Conservation (phyloP, 2,329 filamentous ascomycete genomes). For the Seiridium cupressi region DNA sequence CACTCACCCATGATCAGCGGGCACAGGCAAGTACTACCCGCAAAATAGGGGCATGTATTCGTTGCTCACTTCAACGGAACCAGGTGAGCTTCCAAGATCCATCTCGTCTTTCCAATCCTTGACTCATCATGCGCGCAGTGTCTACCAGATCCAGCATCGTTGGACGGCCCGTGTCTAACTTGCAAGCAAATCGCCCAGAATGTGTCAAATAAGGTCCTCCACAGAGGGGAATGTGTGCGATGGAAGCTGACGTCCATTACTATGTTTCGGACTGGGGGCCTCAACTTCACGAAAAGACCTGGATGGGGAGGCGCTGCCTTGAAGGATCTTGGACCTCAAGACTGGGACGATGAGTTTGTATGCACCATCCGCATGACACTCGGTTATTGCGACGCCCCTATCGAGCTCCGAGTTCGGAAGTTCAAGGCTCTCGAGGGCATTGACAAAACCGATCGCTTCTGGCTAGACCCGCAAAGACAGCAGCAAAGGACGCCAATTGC, state of each 20-base stretch:
- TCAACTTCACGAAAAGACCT: slow-evolving; percentile 38
- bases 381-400: slow-evolving; percentile 32
- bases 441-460: slow-evolving; percentile 26
- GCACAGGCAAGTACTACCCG: slow-evolving; percentile 34
- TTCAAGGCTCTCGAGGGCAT: slow-evolving; percentile 30
- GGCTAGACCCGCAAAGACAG: slow-evolving; percentile 28
- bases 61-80: slow-evolving; percentile 43
- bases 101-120: background rate
- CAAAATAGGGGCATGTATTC: slow-evolving; percentile 37
- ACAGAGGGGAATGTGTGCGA: slow-evolving; percentile 41
- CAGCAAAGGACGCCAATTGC: slow-evolving; percentile 28
- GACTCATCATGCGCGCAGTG: slow-evolving; percentile 29
- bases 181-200: slow-evolving; percentile 34
- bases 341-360: slow-evolving; percentile 25
- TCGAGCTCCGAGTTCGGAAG: slow-evolving; percentile 37
- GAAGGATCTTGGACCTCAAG: slow-evolving; percentile 33
- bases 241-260: slow-evolving; percentile 39
- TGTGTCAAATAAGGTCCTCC: slow-evolving; percentile 45
- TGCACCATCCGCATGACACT: slow-evolving; percentile 37
- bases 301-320: slow-evolving; percentile 38
- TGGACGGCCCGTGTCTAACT: slow-evolving; percentile 32
- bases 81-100: slow-evolving; percentile 31
- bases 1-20: slow-evolving; percentile 12
- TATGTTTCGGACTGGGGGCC: slow-evolving; percentile 40
- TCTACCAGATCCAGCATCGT: slow-evolving; percentile 25